Evolutionary conservation across 2,329 filamentous ascomycete species (phyloP).

Genomic region (Penicillium sp.): DNA sequence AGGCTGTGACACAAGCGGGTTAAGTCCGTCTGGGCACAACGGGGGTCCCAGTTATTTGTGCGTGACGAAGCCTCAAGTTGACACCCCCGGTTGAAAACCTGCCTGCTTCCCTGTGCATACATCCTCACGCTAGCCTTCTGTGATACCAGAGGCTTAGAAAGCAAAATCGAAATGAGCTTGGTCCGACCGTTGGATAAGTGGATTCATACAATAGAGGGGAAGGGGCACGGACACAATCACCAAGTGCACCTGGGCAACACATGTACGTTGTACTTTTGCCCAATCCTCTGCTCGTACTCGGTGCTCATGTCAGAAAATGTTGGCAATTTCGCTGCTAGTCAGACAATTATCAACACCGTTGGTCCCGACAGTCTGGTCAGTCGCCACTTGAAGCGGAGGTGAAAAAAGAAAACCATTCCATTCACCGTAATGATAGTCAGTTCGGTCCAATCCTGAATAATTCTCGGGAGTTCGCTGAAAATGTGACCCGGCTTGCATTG

Average conservation of each 20-base stretch:
- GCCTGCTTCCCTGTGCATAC: background rate
- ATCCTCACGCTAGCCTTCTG: background rate
- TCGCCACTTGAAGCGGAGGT: background rate
- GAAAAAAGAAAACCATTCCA: background rate
- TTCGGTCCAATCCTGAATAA: background rate
- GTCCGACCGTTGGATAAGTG: background rate
- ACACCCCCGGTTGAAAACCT: background rate
- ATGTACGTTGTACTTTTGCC: background rate
- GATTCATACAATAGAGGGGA: no score
- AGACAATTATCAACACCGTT: background rate
- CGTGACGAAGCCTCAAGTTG: background rate
- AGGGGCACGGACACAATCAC: background rate
- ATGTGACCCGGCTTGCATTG: background rate
- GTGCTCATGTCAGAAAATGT: background rate
- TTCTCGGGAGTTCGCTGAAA: background rate
- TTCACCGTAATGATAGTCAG: background rate
- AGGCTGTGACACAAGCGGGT: background rate
- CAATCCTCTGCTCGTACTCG: background rate
- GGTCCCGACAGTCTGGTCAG: slow-evolving; percentile 2
- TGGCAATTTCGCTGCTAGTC: slow-evolving; percentile 1
- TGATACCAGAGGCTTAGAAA: background rate
- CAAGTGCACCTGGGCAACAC: background rate
- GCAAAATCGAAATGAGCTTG: background rate
- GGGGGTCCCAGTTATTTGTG: no score
- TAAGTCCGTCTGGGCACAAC: no score